Evolutionary conservation across 192 early-diverging fungal genomes (phyloP), one percentile per base, ranked within the genome.

Genomic region (Dispira parvispora): DNA sequence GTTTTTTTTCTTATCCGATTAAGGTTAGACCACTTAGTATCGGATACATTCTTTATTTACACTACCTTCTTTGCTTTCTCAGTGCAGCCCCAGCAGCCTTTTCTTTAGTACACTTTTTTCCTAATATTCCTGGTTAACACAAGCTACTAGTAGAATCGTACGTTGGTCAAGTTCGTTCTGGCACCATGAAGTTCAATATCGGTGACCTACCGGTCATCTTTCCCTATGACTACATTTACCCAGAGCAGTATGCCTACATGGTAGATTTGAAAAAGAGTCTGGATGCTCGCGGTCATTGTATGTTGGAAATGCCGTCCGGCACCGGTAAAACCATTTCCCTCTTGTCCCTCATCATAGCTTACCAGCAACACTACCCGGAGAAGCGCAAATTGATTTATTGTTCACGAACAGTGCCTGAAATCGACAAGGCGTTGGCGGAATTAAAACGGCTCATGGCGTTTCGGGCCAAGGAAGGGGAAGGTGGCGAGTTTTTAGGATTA

Each of bases 221-320:
- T 69, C 97, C 97, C 6, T 99, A 99, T 71, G 92, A 98, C 71
- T 91, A 88, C 77, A 96, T 99, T 64, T 99, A 99, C 67, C 97
- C 97, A 3, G 97, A 99, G 65, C 97, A 99, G 66, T 98, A 92
- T 83, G 80, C 86, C 18, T 98, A 99, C 75, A 99, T 99, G 97
- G 80, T 84, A 54, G 91, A 90, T 64, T 77, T 99, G 43, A 99
- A 99, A 69, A 76, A 83, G 56, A 84, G 90, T 16, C 76, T 99
- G 52, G 96, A 99, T 75, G 85, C 84, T 43, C 80, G 88, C 80
- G 97, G 97, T 50, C 92, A 97, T 67, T 92, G 87, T 49, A 82
- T 99, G 64, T 78, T 99, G 8, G 97, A 99, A 75, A 97, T 97
- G 91, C 97, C 97, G 42, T 98, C 94, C 20, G 97, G 97, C 47